Evolutionary conservation across 371 early-diverging fungal genomes (phyloP), one percentile per base, ranked within the genome.

Genomic region (Amoeboaphelidium occidentale): DNA sequence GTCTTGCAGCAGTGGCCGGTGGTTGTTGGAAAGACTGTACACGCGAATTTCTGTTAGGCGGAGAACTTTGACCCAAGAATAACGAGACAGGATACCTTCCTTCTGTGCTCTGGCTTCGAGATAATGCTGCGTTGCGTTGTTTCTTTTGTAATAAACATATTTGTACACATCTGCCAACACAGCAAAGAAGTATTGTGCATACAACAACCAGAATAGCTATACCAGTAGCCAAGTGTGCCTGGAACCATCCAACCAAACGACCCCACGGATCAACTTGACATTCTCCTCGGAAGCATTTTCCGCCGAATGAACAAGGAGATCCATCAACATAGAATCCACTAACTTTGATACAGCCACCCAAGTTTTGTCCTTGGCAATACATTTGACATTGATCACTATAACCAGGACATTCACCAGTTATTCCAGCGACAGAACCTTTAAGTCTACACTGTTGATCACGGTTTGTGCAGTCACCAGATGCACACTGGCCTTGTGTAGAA

Each of bases 401-500:
- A 1, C 54, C 59, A 10, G 63, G 49, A 46, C 64, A 64, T 20
- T 55, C 57, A 2, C 52, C 48, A 10, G 47, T 46, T 1, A 55
- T 52, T 17, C 46, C 32, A 43, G 57, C 42, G 0, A 10, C 27
- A 13, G 46, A 22, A 12, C 39, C 45, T n/a, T 47, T 49, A 17
- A 41, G 53, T 43, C 61, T 51, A 53, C 90, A 89, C 57, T 90
- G 90, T 4, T 63, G 59, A 61, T 85, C 83, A 22, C 86, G 67
- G 1, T 76, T 79, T 21, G 90, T 92, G 58, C 93, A 92, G 44
- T 75, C 58, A 4, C 93, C 93, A 2, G 78, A 76, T 23, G 91
- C 86, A 59, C 93, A 92, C 46, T 66, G 59, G 13, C 74, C 56
- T 10, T 50, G 53, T 21, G 51, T 51, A 22, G 43, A 48, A 50